These are phyloP conservation scores for Solanum pennellii DNA, from an alignment of 257 asterid species.

Conservation along the genomic window DNA sequence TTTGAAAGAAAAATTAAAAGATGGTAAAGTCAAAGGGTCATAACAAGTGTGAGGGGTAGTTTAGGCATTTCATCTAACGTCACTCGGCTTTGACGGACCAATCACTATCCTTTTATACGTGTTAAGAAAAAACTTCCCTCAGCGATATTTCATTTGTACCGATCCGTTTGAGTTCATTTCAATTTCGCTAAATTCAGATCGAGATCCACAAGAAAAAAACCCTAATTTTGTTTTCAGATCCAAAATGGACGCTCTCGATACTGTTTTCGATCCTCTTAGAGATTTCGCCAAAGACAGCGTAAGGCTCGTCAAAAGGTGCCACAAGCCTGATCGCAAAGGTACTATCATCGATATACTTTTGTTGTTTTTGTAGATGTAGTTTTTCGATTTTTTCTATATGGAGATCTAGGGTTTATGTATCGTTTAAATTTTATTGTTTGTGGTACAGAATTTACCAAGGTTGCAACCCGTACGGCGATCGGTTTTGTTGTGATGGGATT, in stretches of 20 bases:
- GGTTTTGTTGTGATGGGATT: constrained; percentile 32
- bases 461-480: constrained; percentile 22
- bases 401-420: background rate
- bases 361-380: background rate
- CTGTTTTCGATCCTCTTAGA: constrained; percentile 24
- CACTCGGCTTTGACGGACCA: background rate
- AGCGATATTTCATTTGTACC: background rate
- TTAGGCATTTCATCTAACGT: background rate
- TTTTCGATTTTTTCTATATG: background rate
- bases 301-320: constrained; percentile 27
- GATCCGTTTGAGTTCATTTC: background rate
- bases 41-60: background rate
- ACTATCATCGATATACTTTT: background rate
- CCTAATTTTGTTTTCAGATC: background rate
- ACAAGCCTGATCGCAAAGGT: constrained; percentile 29
- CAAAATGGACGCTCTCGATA: constrained; percentile 21
- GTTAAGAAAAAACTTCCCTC: background rate
- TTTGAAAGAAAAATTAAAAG: background rate
- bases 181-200: background rate
- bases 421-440: background rate
- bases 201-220: background rate
- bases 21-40: background rate
- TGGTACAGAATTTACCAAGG: constrained; percentile 19
- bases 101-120: background rate
- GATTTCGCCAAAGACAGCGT: constrained; percentile 24